Evolutionary conservation across 2,329 filamentous ascomycete species (phyloP).

Genomic region (Mollisia scopiformis): DNA sequence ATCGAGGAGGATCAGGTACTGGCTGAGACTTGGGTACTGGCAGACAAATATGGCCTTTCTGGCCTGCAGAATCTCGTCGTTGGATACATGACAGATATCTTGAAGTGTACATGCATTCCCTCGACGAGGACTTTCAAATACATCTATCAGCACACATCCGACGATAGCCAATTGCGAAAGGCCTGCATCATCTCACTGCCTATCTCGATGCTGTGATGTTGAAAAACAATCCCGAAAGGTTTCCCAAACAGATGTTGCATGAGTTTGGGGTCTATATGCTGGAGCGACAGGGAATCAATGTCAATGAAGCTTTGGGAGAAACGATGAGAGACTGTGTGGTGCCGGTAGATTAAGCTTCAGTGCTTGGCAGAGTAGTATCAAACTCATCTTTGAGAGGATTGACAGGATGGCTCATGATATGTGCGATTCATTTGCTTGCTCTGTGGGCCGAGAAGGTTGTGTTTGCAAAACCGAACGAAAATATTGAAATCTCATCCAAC

Average conservation of each 20-base stretch:
- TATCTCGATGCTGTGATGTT: background rate
- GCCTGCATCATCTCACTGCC: background rate
- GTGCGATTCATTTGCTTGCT: no score
- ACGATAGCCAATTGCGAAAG: background rate
- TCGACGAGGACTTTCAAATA: background rate
- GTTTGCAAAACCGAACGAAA: no score
- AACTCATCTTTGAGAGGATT: no score
- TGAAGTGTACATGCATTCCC: no score
- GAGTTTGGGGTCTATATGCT: background rate
- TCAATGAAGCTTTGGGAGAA: no score
- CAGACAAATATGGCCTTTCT: background rate
- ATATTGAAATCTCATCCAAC: no score
- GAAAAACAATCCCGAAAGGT: background rate
- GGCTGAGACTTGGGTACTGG: constrained; percentile 3
- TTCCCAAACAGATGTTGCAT: background rate
- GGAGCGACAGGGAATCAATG: no score
- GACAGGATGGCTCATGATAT: no score
- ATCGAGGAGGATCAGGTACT: background rate
- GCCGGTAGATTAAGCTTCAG: no score
- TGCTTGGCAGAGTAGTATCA: no score
- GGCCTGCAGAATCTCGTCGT: background rate
- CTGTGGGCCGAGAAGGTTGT: no score
- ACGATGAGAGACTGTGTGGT: no score
- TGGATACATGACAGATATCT: background rate
- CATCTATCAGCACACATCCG: background rate